These are phyloP conservation scores for Thalassiosira pacifica DNA, from an alignment of 352 stramenopile species.

Conservation along the genomic window DNA sequence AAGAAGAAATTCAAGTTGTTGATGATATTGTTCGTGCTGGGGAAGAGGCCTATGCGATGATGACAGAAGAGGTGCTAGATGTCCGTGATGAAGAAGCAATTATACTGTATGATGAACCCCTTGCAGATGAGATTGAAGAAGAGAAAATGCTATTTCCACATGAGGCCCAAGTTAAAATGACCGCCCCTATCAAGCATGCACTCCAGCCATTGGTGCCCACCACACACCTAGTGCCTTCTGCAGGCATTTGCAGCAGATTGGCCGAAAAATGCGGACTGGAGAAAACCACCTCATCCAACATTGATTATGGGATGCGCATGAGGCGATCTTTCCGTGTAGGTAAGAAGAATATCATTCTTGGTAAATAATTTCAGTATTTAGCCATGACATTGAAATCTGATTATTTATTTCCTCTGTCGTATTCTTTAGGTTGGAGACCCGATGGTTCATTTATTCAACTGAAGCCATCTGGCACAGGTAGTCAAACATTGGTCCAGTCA, in stretches of 20 bases:
- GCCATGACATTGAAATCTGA: not conserved
- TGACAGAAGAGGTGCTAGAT: conserved; percentile 58
- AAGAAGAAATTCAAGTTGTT: conserved; percentile 32
- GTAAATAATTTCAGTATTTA: conserved; percentile 29
- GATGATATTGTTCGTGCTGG: conserved; percentile 50
- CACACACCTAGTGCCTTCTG: conserved; percentile 5
- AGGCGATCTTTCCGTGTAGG: conserved; percentile 81
- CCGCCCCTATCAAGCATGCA: not conserved
- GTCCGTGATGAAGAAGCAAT: conserved; percentile 53
- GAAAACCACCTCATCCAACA: conserved; percentile 60
- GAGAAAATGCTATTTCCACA: conserved; percentile 58
- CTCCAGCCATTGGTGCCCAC: conserved; percentile 9
- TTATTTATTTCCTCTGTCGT: conserved; percentile 16
- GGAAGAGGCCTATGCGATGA: conserved; percentile 67
- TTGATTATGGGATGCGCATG: conserved; percentile 82
- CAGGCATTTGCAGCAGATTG: conserved; percentile 62
- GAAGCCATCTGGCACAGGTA: conserved; percentile 28
- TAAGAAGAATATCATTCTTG: conserved; percentile 44
- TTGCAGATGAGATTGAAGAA: conserved; percentile 20
- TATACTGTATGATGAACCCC: conserved; percentile 27
- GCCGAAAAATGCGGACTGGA: conserved; percentile 55
- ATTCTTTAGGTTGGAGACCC: conserved; percentile 68
- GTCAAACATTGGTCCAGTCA: conserved; percentile 56
- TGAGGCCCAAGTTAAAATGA: conserved; percentile 26
- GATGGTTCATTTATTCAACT: conserved; percentile 82